phyloP scores from a whole-genome alignment of 2,329 filamentous ascomycete species.

The Acrodontium crateriforme region DNA sequence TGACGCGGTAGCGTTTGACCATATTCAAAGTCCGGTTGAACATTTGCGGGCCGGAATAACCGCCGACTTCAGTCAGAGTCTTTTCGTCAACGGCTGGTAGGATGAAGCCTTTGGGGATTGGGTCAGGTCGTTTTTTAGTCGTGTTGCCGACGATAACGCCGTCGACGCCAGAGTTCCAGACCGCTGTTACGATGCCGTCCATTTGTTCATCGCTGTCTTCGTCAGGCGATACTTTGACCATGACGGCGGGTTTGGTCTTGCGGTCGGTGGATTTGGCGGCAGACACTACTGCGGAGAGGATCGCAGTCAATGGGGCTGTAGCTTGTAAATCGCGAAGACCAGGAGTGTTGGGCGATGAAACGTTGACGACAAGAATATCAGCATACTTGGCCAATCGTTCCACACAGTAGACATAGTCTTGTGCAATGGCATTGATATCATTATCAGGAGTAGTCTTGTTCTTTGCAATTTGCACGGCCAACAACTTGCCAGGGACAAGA shows the following conservation, averaged over 20 bases:
- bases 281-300: constrained; percentile 69
- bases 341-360: constrained; percentile 91
- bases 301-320: constrained; percentile 63
- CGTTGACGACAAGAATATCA: constrained; percentile 94
- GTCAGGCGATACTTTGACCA: constrained; percentile 97
- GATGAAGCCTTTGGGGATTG: constrained; percentile 52
- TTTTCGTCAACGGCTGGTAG: constrained; percentile 53
- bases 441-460: constrained; percentile 82
- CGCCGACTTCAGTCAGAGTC: constrained; percentile 63
- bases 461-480: constrained; percentile 91
- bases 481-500: constrained; percentile 57
- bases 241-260: constrained; percentile 63
- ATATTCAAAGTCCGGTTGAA: constrained; percentile 67
- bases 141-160: constrained; percentile 97
- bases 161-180: constrained; percentile 73
- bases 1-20: constrained; percentile 60
- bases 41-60: constrained; percentile 82
- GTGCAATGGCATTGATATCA: constrained; percentile 67
- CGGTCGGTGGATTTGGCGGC: constrained; percentile 58
- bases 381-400: constrained; percentile 71
- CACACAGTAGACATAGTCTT: constrained; percentile 81
- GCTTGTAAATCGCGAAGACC: constrained; percentile 79
- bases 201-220: constrained; percentile 79
- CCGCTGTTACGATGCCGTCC: constrained; percentile 73
- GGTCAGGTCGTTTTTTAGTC: constrained; percentile 64